These are phyloP conservation scores for Tricharina praecox DNA, from an alignment of 495 filamentous ascomycete species.

Conservation along the genomic window DNA sequence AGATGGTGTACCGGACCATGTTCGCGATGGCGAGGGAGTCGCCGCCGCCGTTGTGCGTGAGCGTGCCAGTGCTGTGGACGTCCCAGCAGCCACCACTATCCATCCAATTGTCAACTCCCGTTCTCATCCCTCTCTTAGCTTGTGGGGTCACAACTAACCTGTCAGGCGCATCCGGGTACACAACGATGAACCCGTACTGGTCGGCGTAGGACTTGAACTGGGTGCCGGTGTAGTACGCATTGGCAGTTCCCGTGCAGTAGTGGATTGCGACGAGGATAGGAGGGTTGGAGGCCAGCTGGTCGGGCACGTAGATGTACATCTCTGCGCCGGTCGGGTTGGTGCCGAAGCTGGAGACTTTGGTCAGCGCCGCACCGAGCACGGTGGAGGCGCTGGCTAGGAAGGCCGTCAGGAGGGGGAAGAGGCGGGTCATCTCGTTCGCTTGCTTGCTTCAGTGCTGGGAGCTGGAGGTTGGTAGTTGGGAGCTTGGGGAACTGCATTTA, in stretches of 20 bases:
- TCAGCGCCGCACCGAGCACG: neutral
- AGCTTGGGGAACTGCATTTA: too few species aligned
- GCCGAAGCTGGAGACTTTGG: conserved; percentile 7
- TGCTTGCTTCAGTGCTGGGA: too few species aligned
- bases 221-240: conserved; percentile 34
- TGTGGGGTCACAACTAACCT: too few species aligned
- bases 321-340: conserved; percentile 7
- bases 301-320: conserved; percentile 30
- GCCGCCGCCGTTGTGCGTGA: conserved; percentile 41
- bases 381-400: neutral
- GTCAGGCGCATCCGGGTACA: conserved; percentile 36
- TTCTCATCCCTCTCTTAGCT: too few species aligned
- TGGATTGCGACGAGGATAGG: conserved; percentile 39
- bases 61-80: conserved; percentile 35
- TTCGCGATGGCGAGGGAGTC: conserved; percentile 43
- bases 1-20: conserved; percentile 41
- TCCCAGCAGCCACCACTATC: conserved; percentile 41
- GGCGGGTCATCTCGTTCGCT: too few species aligned
- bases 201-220: conserved; percentile 37
- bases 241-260: conserved; percentile 39
- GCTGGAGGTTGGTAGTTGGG: too few species aligned
- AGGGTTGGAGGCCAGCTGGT: conserved; percentile 35
- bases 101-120: too few species aligned
- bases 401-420: neutral
- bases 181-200: conserved; percentile 39